These are phyloP conservation scores for Rhizomucor pusillus DNA, from an alignment of 371 early-diverging fungal genomes.

Conservation along the genomic window DNA sequence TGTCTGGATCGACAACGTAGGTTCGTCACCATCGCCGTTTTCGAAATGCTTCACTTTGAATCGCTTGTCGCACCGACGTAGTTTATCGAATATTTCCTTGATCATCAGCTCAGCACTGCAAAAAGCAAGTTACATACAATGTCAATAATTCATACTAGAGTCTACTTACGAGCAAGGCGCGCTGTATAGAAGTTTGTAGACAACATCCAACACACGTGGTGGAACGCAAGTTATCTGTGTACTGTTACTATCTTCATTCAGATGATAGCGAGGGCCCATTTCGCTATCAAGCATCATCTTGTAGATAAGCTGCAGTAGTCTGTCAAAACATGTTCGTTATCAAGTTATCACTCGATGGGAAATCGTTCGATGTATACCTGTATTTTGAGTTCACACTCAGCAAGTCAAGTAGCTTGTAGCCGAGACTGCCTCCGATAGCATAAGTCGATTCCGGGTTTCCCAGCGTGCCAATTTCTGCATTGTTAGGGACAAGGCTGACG, in stretches of 20 bases:
- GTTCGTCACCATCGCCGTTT: constrained; percentile 1
- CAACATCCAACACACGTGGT: constrained; percentile 74
- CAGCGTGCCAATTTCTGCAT: constrained; percentile 48
- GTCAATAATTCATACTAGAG: background rate
- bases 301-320: constrained; percentile 70
- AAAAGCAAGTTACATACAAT: background rate
- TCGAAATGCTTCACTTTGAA: constrained; percentile 34
- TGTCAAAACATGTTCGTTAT: constrained; percentile 5
- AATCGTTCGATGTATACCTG: constrained; percentile 25
- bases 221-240: constrained; percentile 61
- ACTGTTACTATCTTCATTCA: constrained; percentile 41
- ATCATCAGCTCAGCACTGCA: constrained; percentile 67
- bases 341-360: background rate
- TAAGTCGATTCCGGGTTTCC: constrained; percentile 62
- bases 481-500: constrained; percentile 69
- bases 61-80: constrained; percentile 67
- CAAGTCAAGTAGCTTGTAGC: constrained; percentile 64
- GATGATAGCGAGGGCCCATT: constrained; percentile 61
- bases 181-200: constrained; percentile 73
- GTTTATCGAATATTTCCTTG: constrained; percentile 72
- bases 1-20: constrained; percentile 46
- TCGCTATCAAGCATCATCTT: constrained; percentile 82
- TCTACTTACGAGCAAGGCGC: constrained; percentile 73
- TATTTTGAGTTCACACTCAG: constrained; percentile 73
- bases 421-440: constrained; percentile 68